Evolutionary conservation across 805 yeast species (phyloP).

Genomic region (Metschnikowia santaceciliae): DNA sequence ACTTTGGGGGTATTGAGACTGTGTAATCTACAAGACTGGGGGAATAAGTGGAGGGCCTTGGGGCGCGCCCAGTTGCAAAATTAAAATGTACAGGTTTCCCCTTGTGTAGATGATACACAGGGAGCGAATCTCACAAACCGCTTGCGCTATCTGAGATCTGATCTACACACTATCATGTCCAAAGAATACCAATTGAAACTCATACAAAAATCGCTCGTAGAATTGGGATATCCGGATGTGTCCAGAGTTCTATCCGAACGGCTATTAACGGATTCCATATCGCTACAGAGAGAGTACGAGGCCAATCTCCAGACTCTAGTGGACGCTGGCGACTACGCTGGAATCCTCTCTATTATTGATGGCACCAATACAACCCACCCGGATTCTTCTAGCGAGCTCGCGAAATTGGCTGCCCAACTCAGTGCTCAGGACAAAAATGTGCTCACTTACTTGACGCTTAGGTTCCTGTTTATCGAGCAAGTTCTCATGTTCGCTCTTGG

Average conservation of each 20-base stretch:
- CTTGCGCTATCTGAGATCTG: not conserved
- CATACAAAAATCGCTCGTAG: slow-evolving; percentile 27
- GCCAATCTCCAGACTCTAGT: slow-evolving; percentile 3
- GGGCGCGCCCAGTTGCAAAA: not conserved
- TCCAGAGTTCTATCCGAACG: slow-evolving; percentile 19
- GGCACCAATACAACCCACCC: not conserved
- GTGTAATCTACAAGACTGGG: too few species aligned
- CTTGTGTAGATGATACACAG: not conserved
- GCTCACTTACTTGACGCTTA: slow-evolving; percentile 10
- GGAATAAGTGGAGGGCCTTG: too few species aligned
- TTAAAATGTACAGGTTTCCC: not conserved
- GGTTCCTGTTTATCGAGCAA: slow-evolving; percentile 11
- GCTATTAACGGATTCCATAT: not conserved
- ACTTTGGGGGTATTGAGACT: too few species aligned
- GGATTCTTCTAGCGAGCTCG: not conserved
- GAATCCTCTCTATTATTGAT: not conserved
- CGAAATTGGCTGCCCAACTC: not conserved
- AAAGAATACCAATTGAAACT: slow-evolving; percentile 28
- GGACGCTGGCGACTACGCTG: slow-evolving; percentile 6
- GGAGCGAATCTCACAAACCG: slow-evolving; percentile 5
- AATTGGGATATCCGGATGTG: slow-evolving; percentile 27
- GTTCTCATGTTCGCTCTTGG: slow-evolving; percentile 5
- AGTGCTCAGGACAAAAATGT: slow-evolving; percentile 2
- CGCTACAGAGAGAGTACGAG: slow-evolving; percentile 2
- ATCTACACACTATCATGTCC: slow-evolving; percentile 11